Evolutionary conservation across 306 rosid genomes (phyloP).

Genomic region (Cucumis melo): DNA sequence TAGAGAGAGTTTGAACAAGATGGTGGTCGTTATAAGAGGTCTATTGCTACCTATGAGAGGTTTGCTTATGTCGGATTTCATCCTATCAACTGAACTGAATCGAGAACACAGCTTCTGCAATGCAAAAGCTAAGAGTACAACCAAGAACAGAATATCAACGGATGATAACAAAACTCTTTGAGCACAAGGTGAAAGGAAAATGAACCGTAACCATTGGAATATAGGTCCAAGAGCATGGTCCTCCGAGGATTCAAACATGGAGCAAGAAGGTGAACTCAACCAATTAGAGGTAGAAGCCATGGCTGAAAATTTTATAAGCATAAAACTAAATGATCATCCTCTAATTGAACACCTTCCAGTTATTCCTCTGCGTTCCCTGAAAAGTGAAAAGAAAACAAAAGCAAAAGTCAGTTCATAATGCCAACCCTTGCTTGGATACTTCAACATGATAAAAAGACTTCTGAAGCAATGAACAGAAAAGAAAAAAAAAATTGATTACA

Average conservation of each 20-base stretch:
- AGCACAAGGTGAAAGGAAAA: slow-evolving; percentile 77
- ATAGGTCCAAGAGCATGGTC: slow-evolving; percentile 17
- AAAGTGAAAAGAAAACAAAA: background rate
- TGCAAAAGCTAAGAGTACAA: slow-evolving; percentile 36
- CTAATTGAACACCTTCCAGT: background rate
- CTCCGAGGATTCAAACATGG: slow-evolving; percentile 24
- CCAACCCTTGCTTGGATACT: background rate
- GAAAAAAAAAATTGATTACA: background rate
- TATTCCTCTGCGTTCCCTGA: background rate
- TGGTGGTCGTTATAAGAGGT: slow-evolving; percentile 18
- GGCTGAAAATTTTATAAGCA: background rate
- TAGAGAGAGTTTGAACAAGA: slow-evolving; percentile 49
- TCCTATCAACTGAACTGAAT: slow-evolving; percentile 20
- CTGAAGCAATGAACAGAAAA: background rate
- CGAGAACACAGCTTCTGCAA: slow-evolving; percentile 33
- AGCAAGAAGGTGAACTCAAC: slow-evolving; percentile 46
- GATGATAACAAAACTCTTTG: slow-evolving; percentile 59
- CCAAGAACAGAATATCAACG: slow-evolving; percentile 34
- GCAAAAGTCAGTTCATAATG: background rate
- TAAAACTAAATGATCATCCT: background rate
- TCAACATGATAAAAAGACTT: background rate
- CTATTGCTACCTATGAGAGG: slow-evolving; percentile 30
- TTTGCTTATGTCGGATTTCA: slow-evolving; percentile 32
- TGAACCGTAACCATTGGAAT: slow-evolving; percentile 53
- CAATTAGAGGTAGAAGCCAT: slow-evolving; percentile 37